A percentile compares a stretch with the other conserved stretches of the same genome.
Conservation (phyloP, 129 eudicot genomes). For the Pseudognaphalium luteoalbum region DNA sequence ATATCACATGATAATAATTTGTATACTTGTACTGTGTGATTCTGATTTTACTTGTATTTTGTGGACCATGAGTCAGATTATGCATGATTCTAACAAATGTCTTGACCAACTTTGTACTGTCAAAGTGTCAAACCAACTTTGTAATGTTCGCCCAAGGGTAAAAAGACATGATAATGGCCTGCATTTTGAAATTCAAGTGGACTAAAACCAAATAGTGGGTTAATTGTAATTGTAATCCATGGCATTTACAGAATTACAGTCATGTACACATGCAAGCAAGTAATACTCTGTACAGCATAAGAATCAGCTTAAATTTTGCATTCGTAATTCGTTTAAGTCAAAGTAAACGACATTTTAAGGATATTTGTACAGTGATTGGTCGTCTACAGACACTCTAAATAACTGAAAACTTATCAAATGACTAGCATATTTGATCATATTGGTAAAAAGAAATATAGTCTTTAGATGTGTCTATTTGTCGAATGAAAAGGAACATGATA, state of each 20-base stretch:
- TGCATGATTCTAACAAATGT: no score
- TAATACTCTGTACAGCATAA: background rate
- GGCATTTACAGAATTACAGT: background rate
- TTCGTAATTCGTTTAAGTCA: constrained; percentile 1
- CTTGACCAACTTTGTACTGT: no score
- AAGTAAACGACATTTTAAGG: background rate
- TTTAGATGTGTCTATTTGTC: background rate
- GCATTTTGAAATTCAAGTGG: background rate
- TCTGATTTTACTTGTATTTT: no score
- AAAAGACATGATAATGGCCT: constrained; percentile 20
- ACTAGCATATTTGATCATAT: no score
- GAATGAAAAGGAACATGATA: background rate
- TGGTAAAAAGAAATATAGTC: background rate
- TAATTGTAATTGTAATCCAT: background rate
- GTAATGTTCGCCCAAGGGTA: constrained; percentile 10
- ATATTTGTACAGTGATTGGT: background rate
- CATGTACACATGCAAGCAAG: background rate
- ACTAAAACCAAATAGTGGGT: background rate
- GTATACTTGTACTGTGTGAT: no score
- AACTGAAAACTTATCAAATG: no score
- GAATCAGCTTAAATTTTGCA: background rate
- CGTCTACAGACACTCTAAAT: no score
- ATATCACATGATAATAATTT: no score
- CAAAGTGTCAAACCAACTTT: background rate
- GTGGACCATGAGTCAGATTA: no score